Base-by-base conservation (phyloP, 495 filamentous ascomycete species). In the Penicillium ucsense region DNA sequence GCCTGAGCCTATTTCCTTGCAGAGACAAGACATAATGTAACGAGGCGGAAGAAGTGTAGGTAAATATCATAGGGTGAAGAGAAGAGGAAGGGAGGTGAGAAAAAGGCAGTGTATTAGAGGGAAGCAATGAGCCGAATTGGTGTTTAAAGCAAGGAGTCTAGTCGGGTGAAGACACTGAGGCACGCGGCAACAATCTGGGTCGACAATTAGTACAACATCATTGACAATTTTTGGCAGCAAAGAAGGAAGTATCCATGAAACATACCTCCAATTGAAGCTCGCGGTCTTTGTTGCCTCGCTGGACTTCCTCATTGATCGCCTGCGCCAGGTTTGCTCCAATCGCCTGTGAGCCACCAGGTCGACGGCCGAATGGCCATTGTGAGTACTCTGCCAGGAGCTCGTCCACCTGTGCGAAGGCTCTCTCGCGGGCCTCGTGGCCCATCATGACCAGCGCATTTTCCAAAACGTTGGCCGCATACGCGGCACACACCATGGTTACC, bases 391-490 rank as follows among this genome's bases (percentile, higher is more conserved):
- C 86, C 39, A 98, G 71, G 47, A 98, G 70, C 70, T 98, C 92
- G 66, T 98, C 94, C 28, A 95, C 92, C 75, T 95, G 91, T 6
- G 88, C 86, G 64, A 97, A 97, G 3, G 92, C 91, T 54, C 90
- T 73, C 68, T 98, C 92, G 46, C 94, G 76, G 31, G 88, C 80
- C 67, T 97, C 94, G 63, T 97, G 92, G 53, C 90, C 89, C 53
- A 97, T 81, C 5, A 84, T 94, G 36, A 84, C 84, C 52, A 98
- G 68, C n/a, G 91, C 92, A 64, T 98, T 97, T 69, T 98, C 92
- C 46, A 98, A 75, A 11, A 98, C 92, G 65, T 98, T 98, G 46
- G 92, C 92, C 37, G 92, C 92, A 68, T 98, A 97, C 27, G 92
- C 91, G 35, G 92, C 92, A 68, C 92, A 97, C 34, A 98, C 88